Base-by-base conservation (phyloP, 352 stramenopile genomes). In the Globisporangium iwayamae region DNA sequence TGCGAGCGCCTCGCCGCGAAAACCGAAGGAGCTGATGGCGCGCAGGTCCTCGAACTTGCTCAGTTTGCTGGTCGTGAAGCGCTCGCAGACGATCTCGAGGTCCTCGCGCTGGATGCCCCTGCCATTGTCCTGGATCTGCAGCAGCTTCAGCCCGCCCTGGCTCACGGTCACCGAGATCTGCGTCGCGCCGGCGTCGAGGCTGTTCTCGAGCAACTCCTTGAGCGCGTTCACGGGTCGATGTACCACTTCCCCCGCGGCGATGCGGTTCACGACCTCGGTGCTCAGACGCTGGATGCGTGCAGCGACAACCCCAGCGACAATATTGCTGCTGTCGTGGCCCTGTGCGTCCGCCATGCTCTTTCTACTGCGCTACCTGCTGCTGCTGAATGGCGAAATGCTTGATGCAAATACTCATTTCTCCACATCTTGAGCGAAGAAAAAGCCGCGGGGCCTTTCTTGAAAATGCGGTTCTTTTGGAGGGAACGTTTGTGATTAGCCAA, bases 141-240 rank as follows among this genome's bases (percentile, higher is more conserved):
- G 78, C 48, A 97, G 70, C 75, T 98, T 97, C 28, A 98, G 74
- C 0, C 96, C 96, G 41, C 96, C 96, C 50, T 95, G 79, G 55
- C 76, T 84, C 41, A 81, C 73, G 0, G 84, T 89, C 25, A 98
- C 79, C 1, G 74, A 72, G 64, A 98, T 89, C 50, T 90, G 76
- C 18, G 85, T 96, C 2, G 90, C 81, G 18, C 91, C 91, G 13
- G 98, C 97, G 78, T 99, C 98, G 39, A 99, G 81, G 53, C 85
- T 94, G 80, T 99, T 99, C 82, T 99, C 98, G 48, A 99, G 73
- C 14, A 99, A 75, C 78, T 99, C 98, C 72, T 99, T 99, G 38
- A 99, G 73, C 41, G 97, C 96, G 55, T 94, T 97, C 2, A 83
- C 79, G 3, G 97, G 96, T 6, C 94, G 83, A 79, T 99, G 96